These are phyloP conservation scores for Tolypocladium cylindrosporum DNA, from an alignment of 2,329 filamentous ascomycete species.

Conservation along the genomic window DNA sequence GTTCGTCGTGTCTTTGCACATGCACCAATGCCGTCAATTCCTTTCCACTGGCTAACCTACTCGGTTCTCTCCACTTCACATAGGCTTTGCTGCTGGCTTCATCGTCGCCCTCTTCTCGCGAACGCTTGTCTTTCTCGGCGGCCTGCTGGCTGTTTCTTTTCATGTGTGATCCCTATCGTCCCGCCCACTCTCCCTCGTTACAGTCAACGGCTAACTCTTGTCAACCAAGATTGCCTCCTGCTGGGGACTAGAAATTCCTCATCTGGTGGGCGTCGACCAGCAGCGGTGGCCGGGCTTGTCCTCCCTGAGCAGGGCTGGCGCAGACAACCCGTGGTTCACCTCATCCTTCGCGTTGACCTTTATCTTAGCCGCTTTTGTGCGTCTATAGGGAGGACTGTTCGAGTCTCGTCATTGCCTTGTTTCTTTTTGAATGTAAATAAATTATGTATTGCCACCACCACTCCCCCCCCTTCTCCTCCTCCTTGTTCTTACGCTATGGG, in stretches of 20 bases:
- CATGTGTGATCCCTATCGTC: constrained; percentile 39
- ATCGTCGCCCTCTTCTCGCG: constrained; percentile 61
- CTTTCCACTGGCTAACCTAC: background rate
- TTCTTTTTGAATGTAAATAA: background rate
- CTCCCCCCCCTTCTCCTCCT: background rate
- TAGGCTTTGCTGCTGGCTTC: constrained; percentile 54
- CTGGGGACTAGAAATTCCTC: constrained; percentile 30
- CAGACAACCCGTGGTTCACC: constrained; percentile 54
- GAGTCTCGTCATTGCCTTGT: background rate
- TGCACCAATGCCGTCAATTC: background rate
- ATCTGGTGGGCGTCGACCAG: constrained; percentile 23
- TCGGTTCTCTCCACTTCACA: background rate
- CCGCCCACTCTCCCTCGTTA: background rate
- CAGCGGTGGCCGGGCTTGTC: constrained; percentile 23
- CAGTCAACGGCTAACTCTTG: background rate
- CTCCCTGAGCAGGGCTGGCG: constrained; percentile 36
- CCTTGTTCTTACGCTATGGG: constrained; percentile 31
- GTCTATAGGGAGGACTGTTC: constrained; percentile 27
- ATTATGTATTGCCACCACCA: background rate
- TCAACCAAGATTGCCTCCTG: constrained; percentile 29
- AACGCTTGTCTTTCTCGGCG: constrained; percentile 57
- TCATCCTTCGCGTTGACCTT: constrained; percentile 64
- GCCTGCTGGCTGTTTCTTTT: constrained; percentile 51
- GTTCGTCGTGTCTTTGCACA: constrained; percentile 20
- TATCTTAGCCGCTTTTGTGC: constrained; percentile 45